Base-by-base conservation (phyloP, 352 stramenopile species). In the Peronospora belbahrii region DNA sequence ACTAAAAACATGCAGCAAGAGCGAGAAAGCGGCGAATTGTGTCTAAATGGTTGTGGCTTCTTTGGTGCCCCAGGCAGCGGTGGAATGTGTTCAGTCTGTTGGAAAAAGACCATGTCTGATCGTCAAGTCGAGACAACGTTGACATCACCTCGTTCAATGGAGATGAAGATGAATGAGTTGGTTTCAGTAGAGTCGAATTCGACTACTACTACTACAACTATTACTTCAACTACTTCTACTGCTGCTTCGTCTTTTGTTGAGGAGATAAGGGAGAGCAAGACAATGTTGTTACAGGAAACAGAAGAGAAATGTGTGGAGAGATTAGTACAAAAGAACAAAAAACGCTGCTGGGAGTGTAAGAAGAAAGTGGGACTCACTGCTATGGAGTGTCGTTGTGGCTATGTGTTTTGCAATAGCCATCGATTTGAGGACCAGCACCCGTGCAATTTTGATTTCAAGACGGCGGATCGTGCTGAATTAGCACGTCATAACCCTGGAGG, bases 331-430 rank as follows among this genome's bases (percentile, higher is more conserved):
- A 95, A 88, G 65, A 95, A 95, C 66, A 83, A 87, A 49, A 91
- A 89, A 53, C 76, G 82, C 19, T 96, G 86, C 72, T 95, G 82
- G 70, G 74, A 88, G 47, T 96, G 86, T 73, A 90, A 86, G 65
- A 95, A 95, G 67, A 95, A 95, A 62, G 77, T 95, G 14, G 84
- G 86, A 0, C 67, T 95, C 5, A 92, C 83, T 15, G 86, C 83
- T 15, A 88, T 95, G 45, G 80, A 92, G 56, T 96, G 86, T 60
- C 77, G 80, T 35, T 96, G 86, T 48, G 82, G 82, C 45, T 94
- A 80, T 48, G 71, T 95, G 17, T 95, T 88, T 54, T 96, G 86
- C 65, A 83, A 64, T 50, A 63, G 50, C 31, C 86, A 96, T 62
- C 79, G 85, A 6, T 96, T 94, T 58, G 71, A 81, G 9, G 81